A percentile compares a stretch with the other conserved stretches of the same genome.
Evolutionary conservation across 2,329 filamentous ascomycete genomes (phyloP).

Genomic region (Diaporthe australafricana): DNA sequence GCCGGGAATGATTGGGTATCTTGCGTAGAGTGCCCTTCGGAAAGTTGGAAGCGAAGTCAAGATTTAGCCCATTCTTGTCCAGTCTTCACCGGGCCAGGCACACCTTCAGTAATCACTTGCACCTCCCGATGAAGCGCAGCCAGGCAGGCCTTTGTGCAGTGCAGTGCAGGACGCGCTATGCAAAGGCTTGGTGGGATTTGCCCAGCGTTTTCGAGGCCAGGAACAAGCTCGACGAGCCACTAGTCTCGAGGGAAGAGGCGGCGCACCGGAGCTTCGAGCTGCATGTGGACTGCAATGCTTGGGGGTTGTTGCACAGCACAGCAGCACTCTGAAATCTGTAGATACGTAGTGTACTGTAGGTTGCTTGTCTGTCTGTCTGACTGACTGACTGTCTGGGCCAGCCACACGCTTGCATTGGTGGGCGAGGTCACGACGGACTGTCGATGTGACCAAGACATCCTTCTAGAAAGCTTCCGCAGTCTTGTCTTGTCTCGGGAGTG

Average conservation of each 20-base stretch:
- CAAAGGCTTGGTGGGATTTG: slow-evolving; percentile 8
- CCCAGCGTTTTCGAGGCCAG: background rate
- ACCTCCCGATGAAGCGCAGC: background rate
- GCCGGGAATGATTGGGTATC: slow-evolving; percentile 18
- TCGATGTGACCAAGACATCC: background rate
- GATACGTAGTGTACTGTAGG: background rate
- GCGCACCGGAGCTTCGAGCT: slow-evolving; percentile 29
- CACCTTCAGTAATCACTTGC: slow-evolving; percentile 13
- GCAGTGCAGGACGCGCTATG: slow-evolving; percentile 13
- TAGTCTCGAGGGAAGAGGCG: slow-evolving; percentile 9
- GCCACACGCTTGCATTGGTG: background rate
- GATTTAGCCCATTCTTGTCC: slow-evolving; percentile 18
- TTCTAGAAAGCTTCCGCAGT: slow-evolving; percentile 19
- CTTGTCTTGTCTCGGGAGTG: background rate
- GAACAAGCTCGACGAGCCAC: slow-evolving; percentile 22
- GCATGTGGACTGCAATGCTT: slow-evolving; percentile 18
- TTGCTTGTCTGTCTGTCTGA: background rate
- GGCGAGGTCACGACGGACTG: slow-evolving; percentile 15
- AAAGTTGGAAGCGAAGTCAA: slow-evolving; percentile 28
- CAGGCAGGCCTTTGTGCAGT: slow-evolving; percentile 17
- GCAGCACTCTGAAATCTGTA: too few relatives aligned
- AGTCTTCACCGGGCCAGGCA: slow-evolving; percentile 10
- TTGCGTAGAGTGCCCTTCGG: slow-evolving; percentile 3
- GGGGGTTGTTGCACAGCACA: background rate
- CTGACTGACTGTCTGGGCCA: too few relatives aligned